A percentile compares a stretch with the other conserved stretches of the same genome.
These are phyloP conservation scores for Rhinocladiella similis DNA, from an alignment of 2,329 filamentous ascomycete species.

Conservation along the genomic window DNA sequence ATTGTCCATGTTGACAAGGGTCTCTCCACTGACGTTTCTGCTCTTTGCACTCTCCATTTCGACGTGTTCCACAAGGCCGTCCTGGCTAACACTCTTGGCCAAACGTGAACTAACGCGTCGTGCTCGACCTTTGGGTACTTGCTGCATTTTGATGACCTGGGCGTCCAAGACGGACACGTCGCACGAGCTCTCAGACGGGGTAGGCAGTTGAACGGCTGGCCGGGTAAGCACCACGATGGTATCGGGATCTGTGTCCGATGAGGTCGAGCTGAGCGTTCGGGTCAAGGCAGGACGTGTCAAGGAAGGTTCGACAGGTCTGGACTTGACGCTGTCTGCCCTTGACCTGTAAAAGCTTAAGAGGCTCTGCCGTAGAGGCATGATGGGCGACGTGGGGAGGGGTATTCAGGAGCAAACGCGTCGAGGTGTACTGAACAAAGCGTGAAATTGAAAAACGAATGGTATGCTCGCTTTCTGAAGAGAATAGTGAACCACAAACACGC, in stretches of 20 bases:
- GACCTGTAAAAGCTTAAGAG: slow-evolving; percentile 27
- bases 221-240: slow-evolving; percentile 20
- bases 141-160: slow-evolving; percentile 21
- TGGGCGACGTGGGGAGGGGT: not conserved
- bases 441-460: not conserved
- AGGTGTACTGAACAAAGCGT: not conserved
- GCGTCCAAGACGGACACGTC: slow-evolving; percentile 31
- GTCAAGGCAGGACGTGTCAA: slow-evolving; percentile 7
- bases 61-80: slow-evolving; percentile 32
- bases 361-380: slow-evolving; percentile 30
- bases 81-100: slow-evolving; percentile 16
- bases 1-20: slow-evolving; percentile 45
- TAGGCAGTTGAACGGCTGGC: slow-evolving; percentile 27
- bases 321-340: not conserved
- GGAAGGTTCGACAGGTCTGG: not conserved
- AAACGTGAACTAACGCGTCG: slow-evolving; percentile 26
- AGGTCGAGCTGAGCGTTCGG: slow-evolving; percentile 31
- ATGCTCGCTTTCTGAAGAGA: not conserved
- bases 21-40: slow-evolving; percentile 32
- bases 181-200: slow-evolving; percentile 32
- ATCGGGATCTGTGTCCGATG: slow-evolving; percentile 21
- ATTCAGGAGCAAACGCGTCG: slow-evolving; percentile 16
- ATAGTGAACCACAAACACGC: not conserved
- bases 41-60: slow-evolving; percentile 31
- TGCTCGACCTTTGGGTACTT: slow-evolving; percentile 22